phyloP scores from a whole-genome alignment of 495 filamentous ascomycete genomes.

The Hyaloscypha finlandica region DNA sequence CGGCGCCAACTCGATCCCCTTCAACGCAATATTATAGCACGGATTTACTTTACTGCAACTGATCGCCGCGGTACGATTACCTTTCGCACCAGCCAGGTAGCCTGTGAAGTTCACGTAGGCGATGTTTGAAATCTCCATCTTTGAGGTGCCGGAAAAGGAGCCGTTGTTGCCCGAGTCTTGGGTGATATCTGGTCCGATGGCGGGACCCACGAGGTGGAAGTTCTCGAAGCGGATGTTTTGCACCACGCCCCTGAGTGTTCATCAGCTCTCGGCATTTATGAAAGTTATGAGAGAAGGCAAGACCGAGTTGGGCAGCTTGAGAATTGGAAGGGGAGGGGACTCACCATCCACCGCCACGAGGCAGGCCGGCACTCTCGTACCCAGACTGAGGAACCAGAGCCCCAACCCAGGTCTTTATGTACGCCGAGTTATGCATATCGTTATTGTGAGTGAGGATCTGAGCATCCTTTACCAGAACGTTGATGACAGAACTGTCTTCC shows the following conservation, averaged over 20 bases:
- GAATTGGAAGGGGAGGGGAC: background rate
- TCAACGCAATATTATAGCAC: constrained; percentile 51
- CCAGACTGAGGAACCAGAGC: constrained; percentile 43
- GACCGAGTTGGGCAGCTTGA: background rate
- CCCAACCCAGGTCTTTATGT: constrained; percentile 62
- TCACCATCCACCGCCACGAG: constrained; percentile 53
- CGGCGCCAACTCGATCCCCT: constrained; percentile 42
- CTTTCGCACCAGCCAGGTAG: constrained; percentile 34
- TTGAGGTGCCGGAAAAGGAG: constrained; percentile 47
- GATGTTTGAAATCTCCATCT: constrained; percentile 52
- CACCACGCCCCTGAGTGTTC: constrained; percentile 40
- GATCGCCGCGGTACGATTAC: constrained; percentile 40
- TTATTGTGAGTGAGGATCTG: constrained; percentile 48
- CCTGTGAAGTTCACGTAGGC: constrained; percentile 58
- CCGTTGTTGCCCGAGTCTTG: constrained; percentile 56
- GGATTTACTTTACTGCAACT: constrained; percentile 49
- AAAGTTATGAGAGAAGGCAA: background rate
- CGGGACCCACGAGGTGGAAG: constrained; percentile 49
- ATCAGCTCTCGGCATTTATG: background rate
- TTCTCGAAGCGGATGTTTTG: constrained; percentile 56
- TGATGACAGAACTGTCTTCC: constrained; percentile 52
- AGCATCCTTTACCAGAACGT: constrained; percentile 49
- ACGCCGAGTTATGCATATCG: constrained; percentile 52
- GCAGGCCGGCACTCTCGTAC: constrained; percentile 51
- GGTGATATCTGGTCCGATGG: constrained; percentile 43